Conservation (phyloP, 2,329 filamentous ascomycete species). For the Calonectria pseudoreteaudii region DNA sequence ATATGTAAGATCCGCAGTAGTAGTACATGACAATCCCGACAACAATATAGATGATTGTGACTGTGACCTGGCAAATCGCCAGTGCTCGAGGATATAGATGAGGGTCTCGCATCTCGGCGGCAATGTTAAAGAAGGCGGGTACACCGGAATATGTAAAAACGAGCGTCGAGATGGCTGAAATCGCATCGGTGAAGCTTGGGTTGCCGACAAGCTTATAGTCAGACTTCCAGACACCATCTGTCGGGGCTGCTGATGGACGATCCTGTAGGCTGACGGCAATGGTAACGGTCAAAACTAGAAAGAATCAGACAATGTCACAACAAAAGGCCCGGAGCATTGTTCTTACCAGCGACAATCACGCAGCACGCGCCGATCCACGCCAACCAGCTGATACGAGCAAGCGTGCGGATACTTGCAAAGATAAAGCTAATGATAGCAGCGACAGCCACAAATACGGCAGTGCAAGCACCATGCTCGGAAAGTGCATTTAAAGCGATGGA, state of each 20-base stretch:
- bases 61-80: conserved; percentile 35
- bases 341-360: conserved; percentile 33
- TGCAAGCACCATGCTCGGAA: conserved; percentile 49
- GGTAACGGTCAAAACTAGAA: conserved; percentile 37
- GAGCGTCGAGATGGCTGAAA: conserved; percentile 45
- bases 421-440: conserved; percentile 41
- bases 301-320: not conserved
- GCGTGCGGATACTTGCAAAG: conserved; percentile 44
- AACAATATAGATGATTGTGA: conserved; percentile 45
- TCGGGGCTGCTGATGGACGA: conserved; percentile 42
- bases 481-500: conserved; percentile 53
- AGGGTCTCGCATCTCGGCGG: conserved; percentile 47
- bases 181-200: conserved; percentile 44
- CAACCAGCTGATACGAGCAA: conserved; percentile 45
- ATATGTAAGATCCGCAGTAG: conserved; percentile 57
- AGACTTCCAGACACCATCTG: conserved; percentile 33
- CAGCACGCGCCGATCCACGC: conserved; percentile 41
- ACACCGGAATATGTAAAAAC: conserved; percentile 52
- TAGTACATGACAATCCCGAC: conserved; percentile 55
- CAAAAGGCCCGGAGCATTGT: not conserved
- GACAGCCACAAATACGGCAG: conserved; percentile 50
- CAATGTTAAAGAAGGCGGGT: conserved; percentile 46
- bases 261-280: conserved; percentile 46
- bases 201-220: conserved; percentile 44
- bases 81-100: conserved; percentile 38